These are phyloP conservation scores for Sonneratia caseolaris DNA, from an alignment of 345 rosid species.

Conservation along the genomic window DNA sequence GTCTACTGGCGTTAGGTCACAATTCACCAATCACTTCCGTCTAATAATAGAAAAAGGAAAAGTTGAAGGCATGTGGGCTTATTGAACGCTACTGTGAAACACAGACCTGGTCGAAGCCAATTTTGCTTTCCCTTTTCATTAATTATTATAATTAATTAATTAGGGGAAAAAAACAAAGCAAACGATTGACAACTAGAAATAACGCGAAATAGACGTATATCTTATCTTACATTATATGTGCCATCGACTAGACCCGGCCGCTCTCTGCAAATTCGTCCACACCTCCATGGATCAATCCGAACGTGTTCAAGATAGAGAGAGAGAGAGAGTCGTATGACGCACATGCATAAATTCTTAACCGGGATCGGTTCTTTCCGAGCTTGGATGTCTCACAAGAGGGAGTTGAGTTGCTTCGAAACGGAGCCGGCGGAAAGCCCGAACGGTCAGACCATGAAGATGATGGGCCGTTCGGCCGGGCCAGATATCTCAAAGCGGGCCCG, in stretches of 20 bases:
- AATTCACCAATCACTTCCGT: neutral
- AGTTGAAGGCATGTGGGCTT: neutral
- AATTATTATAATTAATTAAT: too few species aligned
- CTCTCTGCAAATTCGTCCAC: too few species aligned
- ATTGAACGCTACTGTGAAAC: neutral
- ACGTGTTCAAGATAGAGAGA: too few species aligned
- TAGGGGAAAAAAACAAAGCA: neutral
- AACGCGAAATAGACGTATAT: neutral
- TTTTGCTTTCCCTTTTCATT: neutral
- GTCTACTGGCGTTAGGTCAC: neutral
- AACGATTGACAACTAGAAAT: neutral
- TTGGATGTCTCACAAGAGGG: neutral
- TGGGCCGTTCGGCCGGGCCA: neutral
- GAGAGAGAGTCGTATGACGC: too few species aligned
- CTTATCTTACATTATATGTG: too few species aligned
- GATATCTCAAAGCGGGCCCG: neutral
- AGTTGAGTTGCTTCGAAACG: neutral
- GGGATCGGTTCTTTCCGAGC: neutral
- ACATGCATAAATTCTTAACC: neutral
- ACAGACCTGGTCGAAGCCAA: too few species aligned
- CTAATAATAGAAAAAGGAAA: neutral
- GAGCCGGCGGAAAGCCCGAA: neutral
- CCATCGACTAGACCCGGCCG: too few species aligned
- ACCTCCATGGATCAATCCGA: too few species aligned
- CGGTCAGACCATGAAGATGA: neutral